A percentile compares a stretch with the other conserved stretches of the same genome.
phyloP scores from a whole-genome alignment of 495 filamentous ascomycete species.

The Aspergillus cristatus region DNA sequence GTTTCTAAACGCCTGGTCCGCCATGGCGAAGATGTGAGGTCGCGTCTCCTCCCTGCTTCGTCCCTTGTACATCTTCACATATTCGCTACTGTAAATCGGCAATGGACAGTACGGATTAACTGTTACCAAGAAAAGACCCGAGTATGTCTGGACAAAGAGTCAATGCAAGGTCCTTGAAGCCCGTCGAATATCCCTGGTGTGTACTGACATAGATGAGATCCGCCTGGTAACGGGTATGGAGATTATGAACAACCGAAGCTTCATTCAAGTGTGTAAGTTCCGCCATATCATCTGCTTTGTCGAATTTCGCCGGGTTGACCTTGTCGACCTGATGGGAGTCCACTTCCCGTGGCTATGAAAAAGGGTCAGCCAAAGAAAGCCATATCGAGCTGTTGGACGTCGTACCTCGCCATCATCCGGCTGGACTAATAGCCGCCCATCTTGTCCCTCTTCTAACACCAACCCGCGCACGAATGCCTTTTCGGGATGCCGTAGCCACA shows the following conservation, averaged over 20 bases:
- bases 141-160: constrained; percentile 68
- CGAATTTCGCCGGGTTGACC: constrained; percentile 98
- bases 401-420: constrained; percentile 89
- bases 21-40: constrained; percentile 96
- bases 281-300: constrained; percentile 98
- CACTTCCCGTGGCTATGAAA: constrained; percentile 69
- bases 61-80: constrained; percentile 94
- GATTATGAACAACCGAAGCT: constrained; percentile 93
- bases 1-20: constrained; percentile 95
- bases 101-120: constrained; percentile 94
- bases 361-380: constrained; percentile 8
- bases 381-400: neutral
- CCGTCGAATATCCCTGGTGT: too few species aligned
- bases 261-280: constrained; percentile 97
- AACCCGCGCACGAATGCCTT: constrained; percentile 86
- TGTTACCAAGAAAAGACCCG: constrained; percentile 91
- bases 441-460: constrained; percentile 71
- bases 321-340: constrained; percentile 85
- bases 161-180: neutral
- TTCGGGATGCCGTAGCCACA: constrained; percentile 85
- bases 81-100: constrained; percentile 94
- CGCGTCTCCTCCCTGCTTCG: constrained; percentile 84
- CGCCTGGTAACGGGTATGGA: constrained; percentile 85
- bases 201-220: constrained; percentile 80
- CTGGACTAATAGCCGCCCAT: constrained; percentile 65